phyloP scores from a whole-genome alignment of 1,139 yeast species.

The Petasospora fabianii region DNA sequence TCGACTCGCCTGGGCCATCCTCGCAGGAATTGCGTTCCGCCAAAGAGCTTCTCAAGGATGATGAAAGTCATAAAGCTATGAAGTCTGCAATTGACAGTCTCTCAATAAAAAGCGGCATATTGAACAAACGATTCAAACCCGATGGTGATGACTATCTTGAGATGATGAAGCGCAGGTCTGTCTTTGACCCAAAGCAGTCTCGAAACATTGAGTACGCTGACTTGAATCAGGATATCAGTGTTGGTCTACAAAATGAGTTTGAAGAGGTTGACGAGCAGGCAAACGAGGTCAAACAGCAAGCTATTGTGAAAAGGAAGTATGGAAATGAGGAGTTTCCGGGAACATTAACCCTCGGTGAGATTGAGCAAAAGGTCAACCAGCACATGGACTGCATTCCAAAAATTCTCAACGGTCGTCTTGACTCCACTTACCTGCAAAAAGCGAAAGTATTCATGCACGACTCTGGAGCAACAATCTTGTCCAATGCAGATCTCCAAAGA shows the following conservation, averaged over 20 bases:
- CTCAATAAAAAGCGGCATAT: too few relatives aligned
- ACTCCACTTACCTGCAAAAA: constrained; percentile 46
- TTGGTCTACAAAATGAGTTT: constrained; percentile 12
- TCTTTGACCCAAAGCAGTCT: constrained; percentile 6
- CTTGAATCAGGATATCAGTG: constrained; percentile 12
- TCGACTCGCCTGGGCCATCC: too few relatives aligned
- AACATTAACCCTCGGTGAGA: constrained; percentile 23
- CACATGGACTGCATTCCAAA: constrained; percentile 37
- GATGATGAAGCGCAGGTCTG: constrained; percentile 5
- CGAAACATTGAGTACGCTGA: constrained; percentile 5
- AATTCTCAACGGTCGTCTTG: constrained; percentile 41
- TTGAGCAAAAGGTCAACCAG: constrained; percentile 30
- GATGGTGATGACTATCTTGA: constrained; percentile 12
- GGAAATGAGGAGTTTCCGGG: constrained; percentile 11
- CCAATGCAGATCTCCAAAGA: constrained; percentile 44
- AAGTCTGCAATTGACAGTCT: too few relatives aligned
- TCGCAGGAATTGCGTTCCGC: too few relatives aligned
- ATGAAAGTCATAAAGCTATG: too few relatives aligned
- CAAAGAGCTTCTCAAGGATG: too few relatives aligned
- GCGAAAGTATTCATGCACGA: constrained; percentile 40
- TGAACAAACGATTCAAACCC: too few relatives aligned
- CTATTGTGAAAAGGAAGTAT: constrained; percentile 16
- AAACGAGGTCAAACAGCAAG: constrained; percentile 15
- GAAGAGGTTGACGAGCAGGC: constrained; percentile 21
- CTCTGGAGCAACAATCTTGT: constrained; percentile 43